Evolutionary conservation across 163 green algal species (phyloP).

Genomic region (Scenedesmus sp.): DNA sequence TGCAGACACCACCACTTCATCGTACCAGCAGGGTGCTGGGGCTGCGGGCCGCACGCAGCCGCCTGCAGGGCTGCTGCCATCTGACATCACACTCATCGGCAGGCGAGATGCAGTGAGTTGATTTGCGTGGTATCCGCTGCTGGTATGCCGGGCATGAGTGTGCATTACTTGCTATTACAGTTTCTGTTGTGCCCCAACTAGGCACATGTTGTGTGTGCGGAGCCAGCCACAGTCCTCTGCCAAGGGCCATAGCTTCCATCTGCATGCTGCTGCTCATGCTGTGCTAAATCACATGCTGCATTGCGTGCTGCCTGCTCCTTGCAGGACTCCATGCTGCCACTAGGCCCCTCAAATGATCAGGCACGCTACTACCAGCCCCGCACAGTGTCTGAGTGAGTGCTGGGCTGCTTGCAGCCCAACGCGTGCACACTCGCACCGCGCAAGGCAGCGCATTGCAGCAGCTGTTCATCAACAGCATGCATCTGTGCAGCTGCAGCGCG

Average conservation of each 20-base stretch:
- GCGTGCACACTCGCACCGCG: background rate
- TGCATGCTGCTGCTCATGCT: background rate
- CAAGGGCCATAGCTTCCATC: background rate
- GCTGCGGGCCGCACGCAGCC: background rate
- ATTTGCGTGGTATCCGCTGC: background rate
- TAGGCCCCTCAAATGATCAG: conserved; percentile 70
- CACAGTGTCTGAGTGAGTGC: conserved; percentile 64
- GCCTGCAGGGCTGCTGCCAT: conserved; percentile 35
- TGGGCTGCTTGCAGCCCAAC: background rate
- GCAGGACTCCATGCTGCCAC: conserved; percentile 70
- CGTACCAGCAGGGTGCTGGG: background rate
- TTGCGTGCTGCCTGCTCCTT: conserved; percentile 20
- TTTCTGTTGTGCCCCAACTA: background rate
- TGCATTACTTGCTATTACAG: no score
- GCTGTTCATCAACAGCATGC: conserved; percentile 51
- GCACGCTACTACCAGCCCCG: conserved; percentile 72
- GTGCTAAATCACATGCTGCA: background rate
- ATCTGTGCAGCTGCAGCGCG: no score
- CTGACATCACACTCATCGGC: conserved; percentile 62
- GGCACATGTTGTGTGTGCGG: background rate
- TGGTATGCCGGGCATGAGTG: background rate
- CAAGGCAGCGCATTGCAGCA: background rate
- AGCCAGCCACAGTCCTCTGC: background rate
- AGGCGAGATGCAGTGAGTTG: conserved; percentile 55
- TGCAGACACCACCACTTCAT: conserved; percentile 18